phyloP scores from a whole-genome alignment of 2,329 filamentous ascomycete genomes.

The Aureobasidium uvarum region DNA sequence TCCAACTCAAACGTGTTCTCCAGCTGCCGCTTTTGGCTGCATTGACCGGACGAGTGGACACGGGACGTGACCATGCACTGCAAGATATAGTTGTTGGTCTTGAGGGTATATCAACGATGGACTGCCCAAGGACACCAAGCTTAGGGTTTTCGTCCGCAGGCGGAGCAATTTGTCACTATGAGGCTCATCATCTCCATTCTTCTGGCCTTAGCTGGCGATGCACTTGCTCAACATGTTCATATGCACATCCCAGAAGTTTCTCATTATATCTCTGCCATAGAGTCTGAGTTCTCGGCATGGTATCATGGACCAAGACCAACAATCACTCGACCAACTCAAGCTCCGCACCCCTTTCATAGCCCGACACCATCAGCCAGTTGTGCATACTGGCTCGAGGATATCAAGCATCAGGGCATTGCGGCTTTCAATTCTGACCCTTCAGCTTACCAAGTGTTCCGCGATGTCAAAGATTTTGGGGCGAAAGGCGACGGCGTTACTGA shows the following conservation, averaged over 20 bases:
- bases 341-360: constrained; percentile 7
- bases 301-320: constrained; percentile 27
- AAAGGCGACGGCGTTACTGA: constrained; percentile 67
- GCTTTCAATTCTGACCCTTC: constrained; percentile 47
- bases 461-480: constrained; percentile 46
- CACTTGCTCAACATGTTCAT: constrained; percentile 28
- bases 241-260: constrained; percentile 29
- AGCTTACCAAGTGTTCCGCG: constrained; percentile 29
- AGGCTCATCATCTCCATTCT: not conserved
- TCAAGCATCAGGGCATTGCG: constrained; percentile 50
- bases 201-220: not conserved
- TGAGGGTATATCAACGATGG: not conserved
- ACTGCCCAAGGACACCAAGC: not conserved
- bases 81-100: not conserved
- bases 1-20: not conserved
- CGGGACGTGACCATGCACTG: not conserved
- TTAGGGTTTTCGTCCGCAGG: not conserved
- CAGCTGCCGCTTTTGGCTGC: not conserved
- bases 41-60: not conserved
- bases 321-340: not conserved
- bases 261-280: constrained; percentile 23
- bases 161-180: not conserved
- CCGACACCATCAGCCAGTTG: constrained; percentile 26
- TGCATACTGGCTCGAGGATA: constrained; percentile 45
- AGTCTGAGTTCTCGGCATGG: constrained; percentile 13